Percentiles rank a stretch among this genome's conserved stretches.
These are phyloP conservation scores for Hordeum marinum DNA, from an alignment of 176 grass and related monocot species.

Conservation along the genomic window DNA sequence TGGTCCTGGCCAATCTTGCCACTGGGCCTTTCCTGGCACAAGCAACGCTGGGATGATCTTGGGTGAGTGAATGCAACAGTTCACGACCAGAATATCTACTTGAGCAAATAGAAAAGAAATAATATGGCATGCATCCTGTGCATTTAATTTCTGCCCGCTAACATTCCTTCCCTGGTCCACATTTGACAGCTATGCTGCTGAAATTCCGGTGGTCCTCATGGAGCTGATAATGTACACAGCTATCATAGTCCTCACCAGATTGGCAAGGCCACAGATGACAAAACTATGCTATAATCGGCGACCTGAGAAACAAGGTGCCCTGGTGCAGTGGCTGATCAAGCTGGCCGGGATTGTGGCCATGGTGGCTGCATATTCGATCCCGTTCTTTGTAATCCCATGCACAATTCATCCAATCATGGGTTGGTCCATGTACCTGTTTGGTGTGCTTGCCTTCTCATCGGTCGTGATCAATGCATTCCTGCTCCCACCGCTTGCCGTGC, in stretches of 20 bases:
- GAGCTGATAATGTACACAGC: conserved; percentile 60
- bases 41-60: conserved; percentile 76
- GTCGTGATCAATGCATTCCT: conserved; percentile 67
- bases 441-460: conserved; percentile 46
- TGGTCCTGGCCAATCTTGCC: conserved; percentile 98
- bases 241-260: conserved; percentile 54
- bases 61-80: conserved; percentile 55
- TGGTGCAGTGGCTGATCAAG: conserved; percentile 73
- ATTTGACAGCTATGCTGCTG: conserved; percentile 69
- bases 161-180: conserved; percentile 2
- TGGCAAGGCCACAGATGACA: conserved; percentile 64
- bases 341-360: conserved; percentile 44
- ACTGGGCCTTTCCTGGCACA: conserved; percentile 90
- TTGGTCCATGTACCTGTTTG: conserved; percentile 85
- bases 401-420: conserved; percentile 85
- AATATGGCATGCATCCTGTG: not conserved
- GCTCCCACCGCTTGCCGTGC: conserved; percentile 63
- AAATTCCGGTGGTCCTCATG: conserved; percentile 70
- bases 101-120: not conserved
- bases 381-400: conserved; percentile 85
- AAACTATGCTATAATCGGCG: conserved; percentile 77
- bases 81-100: not conserved
- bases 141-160: conserved; percentile 18
- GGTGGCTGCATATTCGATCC: conserved; percentile 57
- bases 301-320: conserved; percentile 52